Percentiles rank a stretch among this genome's conserved stretches.
Conservation (phyloP, 2,329 filamentous ascomycete genomes). For the Decorospora gaudefroyi region DNA sequence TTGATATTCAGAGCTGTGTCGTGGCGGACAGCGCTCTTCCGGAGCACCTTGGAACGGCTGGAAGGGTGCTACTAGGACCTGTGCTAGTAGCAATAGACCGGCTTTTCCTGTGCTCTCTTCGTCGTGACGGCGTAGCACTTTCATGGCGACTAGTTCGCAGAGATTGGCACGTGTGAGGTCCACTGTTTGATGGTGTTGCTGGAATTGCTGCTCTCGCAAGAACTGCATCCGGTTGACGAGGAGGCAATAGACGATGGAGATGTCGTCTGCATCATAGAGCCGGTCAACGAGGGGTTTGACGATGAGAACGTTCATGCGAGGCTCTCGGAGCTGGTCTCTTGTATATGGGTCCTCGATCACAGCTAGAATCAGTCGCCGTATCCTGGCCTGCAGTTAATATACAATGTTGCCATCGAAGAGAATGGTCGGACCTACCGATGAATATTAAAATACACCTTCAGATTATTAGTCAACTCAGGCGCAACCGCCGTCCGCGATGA, state of each 20-base stretch:
- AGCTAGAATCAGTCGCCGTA: conserved; percentile 53
- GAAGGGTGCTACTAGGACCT: conserved; percentile 81
- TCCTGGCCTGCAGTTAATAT: conserved; percentile 29
- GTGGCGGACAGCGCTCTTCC: conserved; percentile 63
- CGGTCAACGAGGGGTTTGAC: conserved; percentile 83
- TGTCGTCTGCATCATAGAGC: conserved; percentile 76
- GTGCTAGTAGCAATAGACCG: conserved; percentile 73
- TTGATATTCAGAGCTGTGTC: conserved; percentile 54
- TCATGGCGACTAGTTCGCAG: conserved; percentile 78
- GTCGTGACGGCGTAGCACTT: conserved; percentile 76
- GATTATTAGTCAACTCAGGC: conserved; percentile 62
- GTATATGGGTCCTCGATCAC: conserved; percentile 67
- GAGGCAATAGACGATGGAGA: conserved; percentile 82
- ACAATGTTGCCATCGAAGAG: neutral
- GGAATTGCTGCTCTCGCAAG: conserved; percentile 73
- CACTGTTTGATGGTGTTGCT: conserved; percentile 79
- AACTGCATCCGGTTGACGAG: conserved; percentile 83
- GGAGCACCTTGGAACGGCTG: conserved; percentile 85
- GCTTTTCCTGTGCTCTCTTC: conserved; percentile 74
- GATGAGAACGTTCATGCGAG: conserved; percentile 79
- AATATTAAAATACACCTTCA: conserved; percentile 78
- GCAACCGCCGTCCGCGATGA: conserved; percentile 48
- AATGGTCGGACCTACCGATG: conserved; percentile 56
- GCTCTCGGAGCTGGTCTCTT: conserved; percentile 76
- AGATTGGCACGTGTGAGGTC: conserved; percentile 76